Percentiles rank a stretch among this genome's conserved stretches.
Evolutionary conservation across 345 rosid species (phyloP).

Genomic region (Hibiscus mutabilis): DNA sequence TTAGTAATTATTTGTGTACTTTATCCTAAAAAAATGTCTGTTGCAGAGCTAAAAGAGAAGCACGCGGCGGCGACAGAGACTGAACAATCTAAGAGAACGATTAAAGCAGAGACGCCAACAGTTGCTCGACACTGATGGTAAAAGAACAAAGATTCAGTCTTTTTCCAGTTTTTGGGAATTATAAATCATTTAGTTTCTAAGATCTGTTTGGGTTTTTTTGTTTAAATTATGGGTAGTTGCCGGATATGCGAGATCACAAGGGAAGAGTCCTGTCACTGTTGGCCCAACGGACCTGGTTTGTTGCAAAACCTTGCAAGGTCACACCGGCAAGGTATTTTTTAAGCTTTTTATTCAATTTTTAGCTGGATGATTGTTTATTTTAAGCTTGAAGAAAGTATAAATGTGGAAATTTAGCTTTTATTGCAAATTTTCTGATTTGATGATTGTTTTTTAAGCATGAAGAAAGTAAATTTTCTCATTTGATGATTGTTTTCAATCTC

Average conservation of each 20-base stretch:
- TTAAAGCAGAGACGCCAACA: slow-evolving; percentile 78
- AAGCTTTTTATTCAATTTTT: background rate
- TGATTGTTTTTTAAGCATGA: background rate
- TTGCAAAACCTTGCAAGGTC: slow-evolving; percentile 94
- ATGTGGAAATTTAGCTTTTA: background rate
- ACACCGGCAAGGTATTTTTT: slow-evolving; percentile 80
- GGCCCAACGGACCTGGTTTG: slow-evolving; percentile 93
- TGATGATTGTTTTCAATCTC: too few relatives aligned
- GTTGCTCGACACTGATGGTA: slow-evolving; percentile 79
- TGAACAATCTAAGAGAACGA: slow-evolving; percentile 52
- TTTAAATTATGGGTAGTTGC: slow-evolving; percentile 47
- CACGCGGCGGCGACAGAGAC: slow-evolving; percentile 65
- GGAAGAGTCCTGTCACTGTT: slow-evolving; percentile 59
- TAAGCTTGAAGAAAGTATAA: background rate
- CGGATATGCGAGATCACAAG: slow-evolving; percentile 55
- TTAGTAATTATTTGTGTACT: too few relatives aligned
- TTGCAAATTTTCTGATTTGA: background rate
- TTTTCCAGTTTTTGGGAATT: background rate
- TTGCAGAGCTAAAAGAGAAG: slow-evolving; percentile 81
- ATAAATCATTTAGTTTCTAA: slow-evolving; percentile 1
- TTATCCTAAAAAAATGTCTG: slow-evolving; percentile 70
- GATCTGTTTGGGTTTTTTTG: slow-evolving; percentile 18
- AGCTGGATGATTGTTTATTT: background rate
- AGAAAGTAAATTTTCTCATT: background rate
- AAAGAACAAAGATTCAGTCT: background rate